Evolutionary conservation across 345 rosid species (phyloP).

Genomic region (Adansonia digitata): DNA sequence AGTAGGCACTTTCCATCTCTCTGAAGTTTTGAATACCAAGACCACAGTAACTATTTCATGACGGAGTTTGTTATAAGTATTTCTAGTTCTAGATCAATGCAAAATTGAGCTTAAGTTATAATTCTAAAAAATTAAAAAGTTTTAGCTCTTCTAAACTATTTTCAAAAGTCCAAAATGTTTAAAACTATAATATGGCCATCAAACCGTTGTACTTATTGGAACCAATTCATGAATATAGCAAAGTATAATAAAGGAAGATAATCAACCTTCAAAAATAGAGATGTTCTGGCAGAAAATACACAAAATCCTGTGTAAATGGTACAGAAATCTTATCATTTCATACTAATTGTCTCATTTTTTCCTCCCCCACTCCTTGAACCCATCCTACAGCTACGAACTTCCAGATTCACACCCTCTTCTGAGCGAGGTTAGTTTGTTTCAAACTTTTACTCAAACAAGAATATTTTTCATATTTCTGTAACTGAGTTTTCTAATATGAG

Average conservation of each 20-base stretch:
- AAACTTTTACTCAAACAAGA: slow-evolving; percentile 1
- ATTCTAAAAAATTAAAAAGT: neutral
- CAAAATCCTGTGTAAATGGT: neutral
- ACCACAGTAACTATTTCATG: slow-evolving; percentile 6
- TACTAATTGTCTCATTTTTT: slow-evolving; percentile 14
- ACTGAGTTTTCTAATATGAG: slow-evolving; percentile 10
- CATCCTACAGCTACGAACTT: slow-evolving; percentile 72
- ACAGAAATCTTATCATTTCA: neutral
- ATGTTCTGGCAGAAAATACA: neutral
- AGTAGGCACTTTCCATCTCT: slow-evolving; percentile 27
- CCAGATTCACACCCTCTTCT: slow-evolving; percentile 87
- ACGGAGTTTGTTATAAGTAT: neutral
- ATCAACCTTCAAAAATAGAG: neutral
- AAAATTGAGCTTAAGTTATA: neutral
- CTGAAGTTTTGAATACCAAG: neutral
- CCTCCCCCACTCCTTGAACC: neutral
- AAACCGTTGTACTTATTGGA: neutral
- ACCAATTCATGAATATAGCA: neutral
- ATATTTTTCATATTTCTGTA: slow-evolving; percentile 1
- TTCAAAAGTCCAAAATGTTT: neutral
- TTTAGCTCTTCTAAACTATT: neutral
- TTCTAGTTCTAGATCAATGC: neutral
- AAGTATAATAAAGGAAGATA: neutral
- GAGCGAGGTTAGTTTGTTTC: slow-evolving; percentile 47
- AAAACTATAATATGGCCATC: neutral